Evolutionary conservation across 2,329 filamentous ascomycete genomes (phyloP).

Genomic region (Fusarium nelsonii): DNA sequence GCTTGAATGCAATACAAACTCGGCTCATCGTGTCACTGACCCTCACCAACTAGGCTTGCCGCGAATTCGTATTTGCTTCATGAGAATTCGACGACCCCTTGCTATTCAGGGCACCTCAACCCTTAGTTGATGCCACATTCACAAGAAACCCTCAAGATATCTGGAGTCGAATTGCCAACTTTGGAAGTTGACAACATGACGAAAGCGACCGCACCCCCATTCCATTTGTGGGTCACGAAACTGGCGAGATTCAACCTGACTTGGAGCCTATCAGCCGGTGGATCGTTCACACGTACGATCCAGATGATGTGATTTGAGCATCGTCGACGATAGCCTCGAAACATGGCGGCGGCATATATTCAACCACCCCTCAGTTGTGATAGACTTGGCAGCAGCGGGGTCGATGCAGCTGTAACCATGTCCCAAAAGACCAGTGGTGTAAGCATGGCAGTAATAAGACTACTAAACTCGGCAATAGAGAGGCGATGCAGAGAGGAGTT

Average conservation of each 20-base stretch:
- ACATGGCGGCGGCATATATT: constrained; percentile 45
- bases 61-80: constrained; percentile 53
- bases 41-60: constrained; percentile 51
- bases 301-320: constrained; percentile 46
- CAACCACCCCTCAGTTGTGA: constrained; percentile 40
- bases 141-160: constrained; percentile 31
- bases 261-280: constrained; percentile 42
- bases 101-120: constrained; percentile 43
- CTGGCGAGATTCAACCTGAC: constrained; percentile 32
- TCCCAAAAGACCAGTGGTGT: constrained; percentile 42
- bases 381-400: constrained; percentile 40
- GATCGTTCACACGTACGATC: constrained; percentile 45
- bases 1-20: constrained; percentile 7
- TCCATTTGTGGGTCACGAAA: constrained; percentile 35
- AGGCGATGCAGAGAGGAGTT: constrained; percentile 40
- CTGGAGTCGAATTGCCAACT: constrained; percentile 32
- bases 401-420: constrained; percentile 26
- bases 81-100: constrained; percentile 17
- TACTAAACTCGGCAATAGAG: constrained; percentile 38
- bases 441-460: constrained; percentile 35
- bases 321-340: constrained; percentile 42
- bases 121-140: constrained; percentile 46
- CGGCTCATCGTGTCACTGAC: constrained; percentile 32
- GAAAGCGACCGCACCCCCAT: constrained; percentile 34
- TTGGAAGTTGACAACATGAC: constrained; percentile 36